These are phyloP conservation scores for Anthoceros angustus DNA, from an alignment of 225 moss, liverwort and hornwort species.

Conservation along the genomic window DNA sequence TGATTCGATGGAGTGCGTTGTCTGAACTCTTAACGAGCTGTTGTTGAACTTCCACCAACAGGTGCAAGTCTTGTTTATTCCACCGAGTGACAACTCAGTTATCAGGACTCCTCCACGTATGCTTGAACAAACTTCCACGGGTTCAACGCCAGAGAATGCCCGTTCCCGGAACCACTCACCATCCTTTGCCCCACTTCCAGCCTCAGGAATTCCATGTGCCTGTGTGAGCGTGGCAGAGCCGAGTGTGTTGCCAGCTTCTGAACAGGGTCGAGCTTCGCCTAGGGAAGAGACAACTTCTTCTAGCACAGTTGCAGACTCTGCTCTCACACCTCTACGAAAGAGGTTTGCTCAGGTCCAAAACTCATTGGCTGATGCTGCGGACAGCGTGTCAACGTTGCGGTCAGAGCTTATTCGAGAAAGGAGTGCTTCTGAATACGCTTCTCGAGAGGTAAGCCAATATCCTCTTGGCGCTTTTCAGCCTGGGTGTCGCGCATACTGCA, in stretches of 20 bases:
- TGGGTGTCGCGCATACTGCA: too few species aligned
- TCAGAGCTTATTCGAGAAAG: constrained; percentile 26
- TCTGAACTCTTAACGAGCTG: neutral
- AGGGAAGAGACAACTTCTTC: constrained; percentile 23
- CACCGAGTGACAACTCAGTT: constrained; percentile 9
- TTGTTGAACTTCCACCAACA: neutral
- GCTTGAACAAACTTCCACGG: constrained; percentile 10
- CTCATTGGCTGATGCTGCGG: constrained; percentile 19
- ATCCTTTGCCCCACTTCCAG: constrained; percentile 24
- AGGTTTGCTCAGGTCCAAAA: constrained; percentile 51
- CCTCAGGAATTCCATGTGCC: constrained; percentile 51
- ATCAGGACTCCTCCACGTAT: constrained; percentile 23
- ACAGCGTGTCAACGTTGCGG: constrained; percentile 20
- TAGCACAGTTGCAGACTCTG: constrained; percentile 25
- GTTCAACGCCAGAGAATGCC: constrained; percentile 21
- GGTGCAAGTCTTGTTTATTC: constrained; percentile 31
- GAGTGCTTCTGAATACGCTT: neutral
- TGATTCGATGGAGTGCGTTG: neutral
- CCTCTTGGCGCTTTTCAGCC: too few species aligned
- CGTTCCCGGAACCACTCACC: constrained; percentile 17
- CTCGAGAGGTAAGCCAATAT: neutral
- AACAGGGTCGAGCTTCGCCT: constrained; percentile 36
- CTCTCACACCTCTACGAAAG: constrained; percentile 49
- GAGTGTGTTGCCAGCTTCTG: constrained; percentile 33
- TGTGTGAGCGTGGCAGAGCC: constrained; percentile 71